Base-by-base conservation (phyloP, 768 basidiomycete species). In the Obba rivulosa region DNA sequence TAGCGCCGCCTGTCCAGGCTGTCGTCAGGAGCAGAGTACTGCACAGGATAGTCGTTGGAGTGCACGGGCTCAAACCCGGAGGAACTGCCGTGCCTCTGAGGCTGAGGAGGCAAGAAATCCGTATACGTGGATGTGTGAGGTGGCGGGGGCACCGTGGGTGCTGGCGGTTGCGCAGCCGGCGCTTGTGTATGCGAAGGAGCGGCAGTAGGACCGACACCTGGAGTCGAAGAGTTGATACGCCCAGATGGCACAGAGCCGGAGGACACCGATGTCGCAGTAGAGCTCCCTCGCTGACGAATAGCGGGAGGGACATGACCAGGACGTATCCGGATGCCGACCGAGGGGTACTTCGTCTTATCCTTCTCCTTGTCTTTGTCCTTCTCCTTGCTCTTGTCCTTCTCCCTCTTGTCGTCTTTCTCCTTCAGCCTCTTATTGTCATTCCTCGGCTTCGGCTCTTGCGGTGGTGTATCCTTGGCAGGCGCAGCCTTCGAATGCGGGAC, bases 271-370 rank as follows among this genome's bases (percentile, higher is more conserved):
- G 21, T 22, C 38, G 21, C 17, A 16, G 17, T 5, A 8, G 10
- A 11, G 13, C 43, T 41, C 35, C 21, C 34, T 34, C 46, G 51
- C 23, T 40, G 21, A 16, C 35, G 48, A 13, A 31, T 13, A 13
- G 28, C 28, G 4, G 58, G 36, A 34, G 37, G 44, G 17, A 49
- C 41, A 23, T 57, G 60, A 25, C 50, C 71, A 23, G 69, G 60
- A 13, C 77, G 70, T 9, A 74, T 63, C 14, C 79, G 77, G 38
- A 77, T 66, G 34, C 78, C 77, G 9, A 74, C 61, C 20, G 70
- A 49, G 14, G 77, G 76, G 40, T 75, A 72, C 54, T 58, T 61
- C 38, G 25, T 25, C 45, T 62, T 51, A 34, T 70, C 65, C 46
- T 72, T 75, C 43, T 69, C 71, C 51, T 71, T 73, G 43, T 59